Percentiles rank a stretch among this genome's conserved stretches.
These are phyloP conservation scores for Auricularia heimuer DNA, from an alignment of 768 basidiomycete species.

Conservation along the genomic window DNA sequence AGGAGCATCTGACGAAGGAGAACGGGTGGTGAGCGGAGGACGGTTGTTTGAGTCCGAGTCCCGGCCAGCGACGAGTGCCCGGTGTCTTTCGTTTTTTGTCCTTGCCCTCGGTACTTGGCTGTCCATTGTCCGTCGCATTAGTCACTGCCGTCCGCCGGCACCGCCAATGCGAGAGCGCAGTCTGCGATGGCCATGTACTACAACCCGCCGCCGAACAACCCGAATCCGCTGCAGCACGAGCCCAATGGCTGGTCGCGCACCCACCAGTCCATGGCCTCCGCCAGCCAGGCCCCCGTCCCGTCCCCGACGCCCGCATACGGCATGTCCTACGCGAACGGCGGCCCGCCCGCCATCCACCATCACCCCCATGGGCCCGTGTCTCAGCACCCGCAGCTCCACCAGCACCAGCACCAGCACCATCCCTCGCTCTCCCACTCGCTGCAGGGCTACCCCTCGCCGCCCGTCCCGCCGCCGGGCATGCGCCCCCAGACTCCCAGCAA, in stretches of 20 bases:
- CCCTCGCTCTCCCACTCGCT: slow-evolving; percentile 55
- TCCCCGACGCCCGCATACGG: slow-evolving; percentile 68
- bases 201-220: slow-evolving; percentile 1
- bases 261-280: slow-evolving; percentile 37
- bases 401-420: slow-evolving; percentile 69
- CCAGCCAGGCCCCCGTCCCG: slow-evolving; percentile 46
- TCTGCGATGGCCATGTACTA: slow-evolving; percentile 8
- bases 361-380: slow-evolving; percentile 50
- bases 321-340: slow-evolving; percentile 58
- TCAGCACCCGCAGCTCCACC: slow-evolving; percentile 34
- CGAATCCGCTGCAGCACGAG: slow-evolving; percentile 43
- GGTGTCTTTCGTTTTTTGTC: neutral
- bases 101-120: neutral
- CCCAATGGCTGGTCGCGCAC: slow-evolving; percentile 62
- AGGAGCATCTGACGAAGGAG: slow-evolving; percentile 72
- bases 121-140: no score
- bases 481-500: slow-evolving; percentile 31
- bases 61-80: no score
- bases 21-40: slow-evolving; percentile 48
- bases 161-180: neutral
- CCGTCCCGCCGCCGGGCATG: slow-evolving; percentile 49
- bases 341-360: slow-evolving; percentile 39
- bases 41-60: neutral
- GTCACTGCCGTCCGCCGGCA: neutral
- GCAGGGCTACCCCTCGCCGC: slow-evolving; percentile 55